A percentile compares a stretch with the other conserved stretches of the same genome.
Conservation (phyloP, 169 alveolate species). For the Eimeria falciformis region DNA sequence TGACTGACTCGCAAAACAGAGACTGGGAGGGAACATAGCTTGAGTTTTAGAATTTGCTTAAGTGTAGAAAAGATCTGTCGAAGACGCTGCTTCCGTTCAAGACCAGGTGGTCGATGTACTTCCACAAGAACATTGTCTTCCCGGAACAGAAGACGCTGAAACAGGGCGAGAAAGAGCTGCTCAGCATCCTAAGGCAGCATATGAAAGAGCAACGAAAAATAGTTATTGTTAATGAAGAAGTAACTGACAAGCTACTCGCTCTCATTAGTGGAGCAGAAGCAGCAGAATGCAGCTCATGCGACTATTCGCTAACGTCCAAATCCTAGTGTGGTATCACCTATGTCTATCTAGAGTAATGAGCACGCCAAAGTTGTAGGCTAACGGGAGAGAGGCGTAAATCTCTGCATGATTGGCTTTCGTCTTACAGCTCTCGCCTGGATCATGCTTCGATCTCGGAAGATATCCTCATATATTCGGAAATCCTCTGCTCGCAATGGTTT, state of each 20-base stretch:
- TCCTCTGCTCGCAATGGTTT: slow-evolving; percentile 65
- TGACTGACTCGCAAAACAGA: slow-evolving; percentile 58
- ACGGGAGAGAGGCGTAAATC: neutral
- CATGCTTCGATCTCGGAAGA: slow-evolving; percentile 59
- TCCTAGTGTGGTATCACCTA: no score
- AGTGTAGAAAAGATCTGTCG: slow-evolving; percentile 65
- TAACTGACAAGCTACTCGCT: no score
- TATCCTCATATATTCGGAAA: slow-evolving; percentile 60
- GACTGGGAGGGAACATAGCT: slow-evolving; percentile 51
- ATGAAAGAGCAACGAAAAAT: no score
- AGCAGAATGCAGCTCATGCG: no score
- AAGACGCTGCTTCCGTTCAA: slow-evolving; percentile 65
- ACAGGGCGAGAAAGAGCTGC: slow-evolving; percentile 70
- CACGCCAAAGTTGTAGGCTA: no score
- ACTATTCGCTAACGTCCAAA: no score
- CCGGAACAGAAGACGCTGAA: slow-evolving; percentile 63
- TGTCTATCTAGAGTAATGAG: no score
- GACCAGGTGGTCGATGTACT: slow-evolving; percentile 54
- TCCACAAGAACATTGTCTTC: slow-evolving; percentile 69
- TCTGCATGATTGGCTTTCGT: no score
- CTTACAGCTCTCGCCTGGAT: slow-evolving; percentile 65
- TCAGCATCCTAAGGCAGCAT: slow-evolving; percentile 59
- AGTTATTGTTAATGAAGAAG: no score
- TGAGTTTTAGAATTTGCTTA: slow-evolving; percentile 52
- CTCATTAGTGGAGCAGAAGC: no score